Evolutionary conservation across 2,329 filamentous ascomycete species (phyloP).

Genomic region (Leptographium lundbergii): DNA sequence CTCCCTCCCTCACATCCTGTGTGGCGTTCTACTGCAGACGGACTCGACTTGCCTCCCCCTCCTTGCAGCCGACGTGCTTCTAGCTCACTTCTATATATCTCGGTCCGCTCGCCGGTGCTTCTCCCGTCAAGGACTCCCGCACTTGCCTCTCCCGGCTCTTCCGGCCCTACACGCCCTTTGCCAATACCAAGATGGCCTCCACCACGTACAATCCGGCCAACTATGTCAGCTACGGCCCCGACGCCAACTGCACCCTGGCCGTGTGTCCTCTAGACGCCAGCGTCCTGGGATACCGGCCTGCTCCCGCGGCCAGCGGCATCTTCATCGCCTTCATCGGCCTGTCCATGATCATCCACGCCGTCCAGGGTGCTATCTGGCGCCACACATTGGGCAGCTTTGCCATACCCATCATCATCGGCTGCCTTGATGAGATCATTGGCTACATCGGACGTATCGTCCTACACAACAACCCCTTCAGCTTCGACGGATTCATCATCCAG

Average conservation of each 20-base stretch:
- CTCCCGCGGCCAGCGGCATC: constrained; percentile 25
- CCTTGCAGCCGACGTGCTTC: neutral
- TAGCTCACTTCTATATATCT: neutral
- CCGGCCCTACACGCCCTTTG: neutral
- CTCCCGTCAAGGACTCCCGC: neutral
- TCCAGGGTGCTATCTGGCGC: constrained; percentile 33
- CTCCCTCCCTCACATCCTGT: neutral
- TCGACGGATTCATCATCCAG: constrained; percentile 51
- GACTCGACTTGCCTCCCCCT: too few species aligned
- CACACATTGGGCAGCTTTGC: constrained; percentile 31
- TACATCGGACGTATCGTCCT: constrained; percentile 49
- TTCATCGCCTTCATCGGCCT: constrained; percentile 33
- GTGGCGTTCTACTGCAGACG: neutral
- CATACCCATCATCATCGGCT: constrained; percentile 41
- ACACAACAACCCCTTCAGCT: constrained; percentile 43
- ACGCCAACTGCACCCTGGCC: constrained; percentile 36
- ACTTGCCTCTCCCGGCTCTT: neutral
- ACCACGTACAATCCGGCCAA: constrained; percentile 5
- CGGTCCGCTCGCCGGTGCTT: neutral
- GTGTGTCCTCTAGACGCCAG: constrained; percentile 31
- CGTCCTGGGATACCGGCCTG: constrained; percentile 34
- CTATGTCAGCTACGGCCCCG: constrained; percentile 27
- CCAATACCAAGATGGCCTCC: neutral
- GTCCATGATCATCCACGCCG: constrained; percentile 31
- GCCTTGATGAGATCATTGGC: constrained; percentile 44